Base-by-base conservation (phyloP, 306 rosid genomes). In the Vigna radiata region DNA sequence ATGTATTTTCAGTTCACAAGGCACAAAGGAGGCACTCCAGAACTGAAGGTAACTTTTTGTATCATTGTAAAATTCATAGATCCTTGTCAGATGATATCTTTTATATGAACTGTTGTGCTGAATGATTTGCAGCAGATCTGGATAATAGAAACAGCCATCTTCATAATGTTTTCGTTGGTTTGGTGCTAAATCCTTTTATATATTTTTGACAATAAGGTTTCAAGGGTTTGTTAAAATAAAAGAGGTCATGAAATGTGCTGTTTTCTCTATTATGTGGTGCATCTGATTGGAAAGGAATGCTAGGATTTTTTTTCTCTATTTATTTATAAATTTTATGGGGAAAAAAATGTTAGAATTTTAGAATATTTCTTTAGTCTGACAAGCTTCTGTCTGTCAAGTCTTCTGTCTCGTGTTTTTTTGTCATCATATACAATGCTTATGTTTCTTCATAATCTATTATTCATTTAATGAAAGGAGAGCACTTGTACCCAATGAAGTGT, bases 1-100 rank as follows among this genome's bases (percentile, higher is more conserved):
- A 96, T 96, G 99, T 96, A 89, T 81, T 91, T 96, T 60, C 91
- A 90, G 79, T 96, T 82, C 93, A 91, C 99, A 13, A 89, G 99
- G 82, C 96, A 92, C 87, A 93, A 87, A 77, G 99, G 96, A 54
- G 97, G 96, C 68, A 88, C 97, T 72, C 96, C 94, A 33, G 96
- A 93, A 64, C 80, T 93, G 43, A 93, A 93, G 94, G 99, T 93
- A 72, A 76, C 44, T 47, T 37, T 69, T 44, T 71, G 29, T 59
- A 18, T 43, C 23, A 12, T 52, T 16, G 27, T 71, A 64, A 75
- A 75, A 36, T 63, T 17, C 53, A 36, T 49, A 75, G 21, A 29
- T 29, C 33, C 41, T 64, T 76, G 27, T 49, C 50, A 62, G 37
- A 31, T 61, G 36, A 60, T 43, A 25, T 36, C 36, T 72, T 72